Conservation (phyloP, 2,329 filamentous ascomycete species). For the Aureobasidium sp. region DNA sequence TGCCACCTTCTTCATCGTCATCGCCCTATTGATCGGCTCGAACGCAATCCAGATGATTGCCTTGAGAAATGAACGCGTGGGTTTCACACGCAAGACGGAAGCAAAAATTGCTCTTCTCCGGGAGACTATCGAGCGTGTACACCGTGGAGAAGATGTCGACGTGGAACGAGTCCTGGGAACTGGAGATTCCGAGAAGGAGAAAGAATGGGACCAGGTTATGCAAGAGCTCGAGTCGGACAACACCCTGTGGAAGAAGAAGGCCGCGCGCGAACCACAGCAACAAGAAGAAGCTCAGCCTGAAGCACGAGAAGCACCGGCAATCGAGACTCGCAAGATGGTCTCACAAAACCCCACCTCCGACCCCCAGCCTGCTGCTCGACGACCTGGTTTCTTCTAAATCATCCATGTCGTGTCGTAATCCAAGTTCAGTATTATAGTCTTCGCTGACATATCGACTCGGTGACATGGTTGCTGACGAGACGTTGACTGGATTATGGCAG, state of each 20-base stretch:
- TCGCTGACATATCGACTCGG: neutral
- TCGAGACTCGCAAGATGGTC: slow-evolving; percentile 14
- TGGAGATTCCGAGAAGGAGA: slow-evolving; percentile 77
- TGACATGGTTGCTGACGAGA: slow-evolving; percentile 2
- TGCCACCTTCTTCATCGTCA: slow-evolving; percentile 70
- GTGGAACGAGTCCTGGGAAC: slow-evolving; percentile 86
- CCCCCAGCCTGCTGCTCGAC: neutral
- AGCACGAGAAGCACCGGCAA: neutral
- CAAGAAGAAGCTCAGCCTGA: neutral
- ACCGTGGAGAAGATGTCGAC: slow-evolving; percentile 81
- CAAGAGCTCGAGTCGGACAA: slow-evolving; percentile 22
- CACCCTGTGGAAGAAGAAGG: slow-evolving; percentile 20
- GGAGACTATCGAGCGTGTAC: slow-evolving; percentile 77
- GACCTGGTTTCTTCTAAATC: slow-evolving; percentile 18
- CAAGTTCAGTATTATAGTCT: neutral
- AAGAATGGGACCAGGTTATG: slow-evolving; percentile 80
- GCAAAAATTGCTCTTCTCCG: slow-evolving; percentile 79
- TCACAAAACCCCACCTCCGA: neutral
- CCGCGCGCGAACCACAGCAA: neutral
- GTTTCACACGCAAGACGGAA: slow-evolving; percentile 80
- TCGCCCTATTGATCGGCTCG: slow-evolving; percentile 85
- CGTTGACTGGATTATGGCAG: neutral
- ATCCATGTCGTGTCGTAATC: neutral
- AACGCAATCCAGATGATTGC: slow-evolving; percentile 95
- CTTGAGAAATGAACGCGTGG: slow-evolving; percentile 77